Percentiles rank a stretch among this genome's conserved stretches.
Evolutionary conservation across 805 yeast genomes (phyloP).

Genomic region (Candida nonsorbophila): DNA sequence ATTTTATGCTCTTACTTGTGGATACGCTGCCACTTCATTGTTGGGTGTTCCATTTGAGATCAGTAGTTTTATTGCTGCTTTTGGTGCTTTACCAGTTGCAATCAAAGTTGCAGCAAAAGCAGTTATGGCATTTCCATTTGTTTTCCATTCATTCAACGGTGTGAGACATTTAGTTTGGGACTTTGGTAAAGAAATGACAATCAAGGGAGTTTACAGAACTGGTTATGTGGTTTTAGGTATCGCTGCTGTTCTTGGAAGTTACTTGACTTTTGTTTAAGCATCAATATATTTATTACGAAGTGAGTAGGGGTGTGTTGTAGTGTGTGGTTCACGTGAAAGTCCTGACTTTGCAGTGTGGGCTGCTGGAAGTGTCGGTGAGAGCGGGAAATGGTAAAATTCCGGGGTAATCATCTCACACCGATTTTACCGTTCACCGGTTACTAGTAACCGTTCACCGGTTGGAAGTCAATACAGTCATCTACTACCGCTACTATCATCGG

Average conservation of each 20-base stretch:
- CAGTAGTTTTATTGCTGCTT: constrained; percentile 45
- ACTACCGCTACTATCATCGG: too few species aligned
- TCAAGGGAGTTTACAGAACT: constrained; percentile 87
- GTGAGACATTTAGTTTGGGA: constrained; percentile 95
- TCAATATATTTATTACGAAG: too few species aligned
- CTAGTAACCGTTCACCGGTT: too few species aligned
- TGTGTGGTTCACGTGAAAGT: too few species aligned
- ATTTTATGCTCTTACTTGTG: constrained; percentile 71
- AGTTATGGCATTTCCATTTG: constrained; percentile 73
- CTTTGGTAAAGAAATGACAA: constrained; percentile 68
- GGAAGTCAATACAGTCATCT: too few species aligned
- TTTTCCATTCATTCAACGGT: constrained; percentile 83
- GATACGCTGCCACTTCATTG: constrained; percentile 66
- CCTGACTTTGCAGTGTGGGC: too few species aligned
- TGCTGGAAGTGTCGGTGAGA: too few species aligned
- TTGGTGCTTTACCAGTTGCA: constrained; percentile 60
- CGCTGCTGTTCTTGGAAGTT: constrained; percentile 53
- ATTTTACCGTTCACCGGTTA: too few species aligned
- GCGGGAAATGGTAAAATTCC: too few species aligned
- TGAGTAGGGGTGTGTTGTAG: too few species aligned
- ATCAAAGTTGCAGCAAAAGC: constrained; percentile 64
- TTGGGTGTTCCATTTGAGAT: constrained; percentile 53
- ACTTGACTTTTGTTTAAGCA: constrained; percentile 48
- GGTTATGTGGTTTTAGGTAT: constrained; percentile 80
- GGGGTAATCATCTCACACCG: too few species aligned